A percentile compares a stretch with the other conserved stretches of the same genome.
phyloP scores from a whole-genome alignment of 805 yeast genomes.

The Candida pseudofarinosa region DNA sequence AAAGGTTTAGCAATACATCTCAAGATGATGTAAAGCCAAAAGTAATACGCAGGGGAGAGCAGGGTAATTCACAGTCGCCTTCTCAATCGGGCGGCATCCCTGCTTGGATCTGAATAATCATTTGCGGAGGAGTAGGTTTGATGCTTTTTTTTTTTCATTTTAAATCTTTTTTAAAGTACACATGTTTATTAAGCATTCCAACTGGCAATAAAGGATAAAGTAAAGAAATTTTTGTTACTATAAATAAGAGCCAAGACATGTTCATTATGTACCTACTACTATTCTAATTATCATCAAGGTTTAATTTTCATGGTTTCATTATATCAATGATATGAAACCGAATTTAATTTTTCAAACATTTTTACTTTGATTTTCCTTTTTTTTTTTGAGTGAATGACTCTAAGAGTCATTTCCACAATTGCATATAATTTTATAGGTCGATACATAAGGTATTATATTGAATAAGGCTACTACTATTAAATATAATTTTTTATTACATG shows the following conservation, averaged over 20 bases:
- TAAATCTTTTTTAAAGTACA: background rate
- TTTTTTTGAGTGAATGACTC: background rate
- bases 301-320: background rate
- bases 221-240: background rate
- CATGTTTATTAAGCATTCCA: background rate
- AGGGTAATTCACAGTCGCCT: conserved; percentile 10
- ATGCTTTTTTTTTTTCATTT: background rate
- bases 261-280: background rate
- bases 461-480: background rate
- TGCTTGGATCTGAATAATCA: conserved; percentile 14
- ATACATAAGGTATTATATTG: background rate
- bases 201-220: background rate
- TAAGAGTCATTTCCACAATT: background rate
- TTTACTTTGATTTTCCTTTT: no score
- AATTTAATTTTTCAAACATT: background rate
- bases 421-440: background rate
- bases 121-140: background rate
- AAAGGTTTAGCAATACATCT: conserved; percentile 6
- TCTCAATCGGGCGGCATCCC: conserved; percentile 14
- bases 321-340: background rate
- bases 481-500: no score
- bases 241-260: background rate
- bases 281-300: background rate
- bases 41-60: conserved; percentile 8
- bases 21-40: conserved; percentile 9